Evolutionary conservation across 1,139 yeast species (phyloP).

Genomic region (Zygosaccharomyces sapae): DNA sequence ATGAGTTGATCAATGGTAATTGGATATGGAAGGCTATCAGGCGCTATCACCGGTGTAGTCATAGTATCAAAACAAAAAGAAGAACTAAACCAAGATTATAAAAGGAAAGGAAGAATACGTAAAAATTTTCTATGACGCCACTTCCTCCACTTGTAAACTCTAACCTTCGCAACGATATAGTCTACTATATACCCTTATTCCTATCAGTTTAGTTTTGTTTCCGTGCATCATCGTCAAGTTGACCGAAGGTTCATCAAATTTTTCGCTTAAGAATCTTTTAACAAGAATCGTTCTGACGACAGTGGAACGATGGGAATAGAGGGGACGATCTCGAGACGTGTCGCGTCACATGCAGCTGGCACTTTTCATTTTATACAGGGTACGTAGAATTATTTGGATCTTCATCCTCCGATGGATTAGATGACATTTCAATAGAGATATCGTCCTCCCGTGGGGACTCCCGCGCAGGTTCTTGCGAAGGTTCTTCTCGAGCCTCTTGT

Average conservation of each 20-base stretch:
- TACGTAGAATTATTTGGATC: slow-evolving; percentile 2
- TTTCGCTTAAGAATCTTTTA: neutral
- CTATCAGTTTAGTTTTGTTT: neutral
- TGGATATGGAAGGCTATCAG: slow-evolving; percentile 36
- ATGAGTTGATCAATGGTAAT: slow-evolving; percentile 33
- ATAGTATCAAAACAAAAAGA: slow-evolving; percentile 12
- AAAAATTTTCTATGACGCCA: no score
- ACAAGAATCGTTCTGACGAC: no score
- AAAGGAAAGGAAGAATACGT: no score
- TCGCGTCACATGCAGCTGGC: slow-evolving; percentile 3
- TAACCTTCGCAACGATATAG: no score
- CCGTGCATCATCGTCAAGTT: slow-evolving; percentile 4
- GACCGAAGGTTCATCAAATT: slow-evolving; percentile 9
- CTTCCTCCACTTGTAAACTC: no score
- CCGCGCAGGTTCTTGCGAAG: neutral
- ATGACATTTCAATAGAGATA: neutral
- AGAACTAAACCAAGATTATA: neutral
- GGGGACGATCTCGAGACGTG: neutral
- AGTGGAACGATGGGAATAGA: no score
- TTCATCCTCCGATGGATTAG: slow-evolving; percentile 2
- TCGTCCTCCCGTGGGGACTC: neutral
- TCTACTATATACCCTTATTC: neutral
- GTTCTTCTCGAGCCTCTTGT: no score
- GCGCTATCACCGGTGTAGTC: slow-evolving; percentile 34
- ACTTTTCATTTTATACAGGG: neutral